Conservation (phyloP, 1,284 basidiomycete species). For the Apiotrichum siamense region DNA sequence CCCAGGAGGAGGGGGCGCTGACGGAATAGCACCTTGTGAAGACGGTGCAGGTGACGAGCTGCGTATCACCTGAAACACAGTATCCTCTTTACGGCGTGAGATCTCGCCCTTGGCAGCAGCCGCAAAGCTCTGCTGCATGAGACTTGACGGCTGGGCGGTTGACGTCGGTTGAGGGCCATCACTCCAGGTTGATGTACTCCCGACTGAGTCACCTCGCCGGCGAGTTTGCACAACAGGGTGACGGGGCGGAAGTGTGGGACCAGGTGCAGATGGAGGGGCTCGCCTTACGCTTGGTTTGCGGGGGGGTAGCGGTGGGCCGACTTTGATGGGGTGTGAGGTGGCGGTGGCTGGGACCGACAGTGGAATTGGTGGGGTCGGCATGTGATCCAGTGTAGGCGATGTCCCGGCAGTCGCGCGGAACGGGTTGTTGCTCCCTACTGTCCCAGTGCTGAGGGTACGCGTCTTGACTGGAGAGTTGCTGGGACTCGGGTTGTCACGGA, state of each 20-base stretch:
- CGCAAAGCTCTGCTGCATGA: slow-evolving; percentile 19
- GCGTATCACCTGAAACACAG: slow-evolving; percentile 16
- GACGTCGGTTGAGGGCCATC: slow-evolving; percentile 14
- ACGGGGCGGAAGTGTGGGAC: background rate
- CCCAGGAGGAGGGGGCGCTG: background rate
- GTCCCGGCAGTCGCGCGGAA: slow-evolving; percentile 2
- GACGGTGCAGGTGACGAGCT: slow-evolving; percentile 3
- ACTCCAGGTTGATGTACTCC: slow-evolving; percentile 8
- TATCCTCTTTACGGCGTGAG: background rate
- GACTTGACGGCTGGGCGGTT: slow-evolving; percentile 3
- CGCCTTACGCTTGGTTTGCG: slow-evolving; percentile 13
- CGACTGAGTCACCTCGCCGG: slow-evolving; percentile 5
- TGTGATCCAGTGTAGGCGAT: background rate
- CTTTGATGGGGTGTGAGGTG: background rate
- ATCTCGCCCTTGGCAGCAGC: slow-evolving; percentile 11
- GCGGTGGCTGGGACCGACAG: background rate
- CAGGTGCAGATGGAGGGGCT: background rate
- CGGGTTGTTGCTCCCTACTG: slow-evolving; percentile 15
- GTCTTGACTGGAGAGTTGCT: slow-evolving; percentile 8
- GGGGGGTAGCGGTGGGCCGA: slow-evolving; percentile 16
- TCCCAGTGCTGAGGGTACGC: background rate
- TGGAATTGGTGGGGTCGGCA: background rate
- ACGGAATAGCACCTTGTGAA: background rate
- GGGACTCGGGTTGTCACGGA: slow-evolving; percentile 10
- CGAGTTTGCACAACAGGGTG: too few species aligned